Base-by-base conservation (phyloP, 371 early-diverging fungal genomes). In the Saksenaea oblongispora region DNA sequence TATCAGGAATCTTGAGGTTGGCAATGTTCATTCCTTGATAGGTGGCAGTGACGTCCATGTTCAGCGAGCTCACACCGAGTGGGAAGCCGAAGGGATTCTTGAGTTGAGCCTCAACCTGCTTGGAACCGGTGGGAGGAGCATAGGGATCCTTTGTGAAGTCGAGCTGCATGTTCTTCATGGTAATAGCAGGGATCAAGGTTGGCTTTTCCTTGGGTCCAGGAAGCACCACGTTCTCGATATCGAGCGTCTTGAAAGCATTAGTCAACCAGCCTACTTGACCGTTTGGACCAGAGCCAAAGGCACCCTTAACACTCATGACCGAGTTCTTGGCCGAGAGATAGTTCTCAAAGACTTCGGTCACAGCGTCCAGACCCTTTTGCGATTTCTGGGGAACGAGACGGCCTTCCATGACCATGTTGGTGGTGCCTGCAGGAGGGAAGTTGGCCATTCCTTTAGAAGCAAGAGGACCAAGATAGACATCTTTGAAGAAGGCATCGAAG, bases 31-130 rank as follows among this genome's bases (percentile, higher is more conserved):
- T 68, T 47, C 78, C 80, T 11, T 42, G 56, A 39, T 34, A 61
- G 15, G 54, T 62, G 26, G 73, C 71, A 34, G 51, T 61, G 61
- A 82, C 79, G 53, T 78, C 71, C 75, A 84, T 80, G 44, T 75
- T 68, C 35, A 85, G 63, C 42, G 73, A 71, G 34, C 68, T 62
- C 51, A 87, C 70, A 66, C 70, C 70, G 59, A 83, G 64, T 41
- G 85, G 83, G 82, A 85, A 82, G 17, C 75, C 71, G 47, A 85
- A 85, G 10, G 85, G 85, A 61, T 72, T 79, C 53, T 83, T 67
- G 68, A 76, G 73, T 26, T 64, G 67, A 10, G 84, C 82, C 59
- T 76, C 74, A 39, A 82, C 76, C 47, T 72, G 47, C 58, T 71
- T 76, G 17, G 85, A 83, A 4, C 83, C 73, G 7, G 81, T 70